These are phyloP conservation scores for Zangia roseola DNA, from an alignment of 768 basidiomycete species.

Conservation along the genomic window DNA sequence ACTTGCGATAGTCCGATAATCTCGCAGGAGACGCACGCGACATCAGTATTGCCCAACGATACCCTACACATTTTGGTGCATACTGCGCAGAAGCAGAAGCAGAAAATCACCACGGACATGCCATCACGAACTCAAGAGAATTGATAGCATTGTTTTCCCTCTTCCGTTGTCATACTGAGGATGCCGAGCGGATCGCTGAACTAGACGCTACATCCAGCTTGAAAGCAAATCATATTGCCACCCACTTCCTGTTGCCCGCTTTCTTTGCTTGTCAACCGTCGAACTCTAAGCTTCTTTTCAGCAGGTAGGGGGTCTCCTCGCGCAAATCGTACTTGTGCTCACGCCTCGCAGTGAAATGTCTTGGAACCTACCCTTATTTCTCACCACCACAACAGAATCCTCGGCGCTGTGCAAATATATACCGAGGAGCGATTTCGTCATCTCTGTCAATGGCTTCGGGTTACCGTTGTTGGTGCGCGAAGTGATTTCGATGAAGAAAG, in stretches of 20 bases:
- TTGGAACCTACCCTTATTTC: conserved; percentile 2
- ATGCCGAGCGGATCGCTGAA: neutral
- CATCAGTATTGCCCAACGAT: no score
- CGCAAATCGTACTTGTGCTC: no score
- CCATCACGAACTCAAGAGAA: neutral
- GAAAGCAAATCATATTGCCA: neutral
- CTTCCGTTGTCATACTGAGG: neutral
- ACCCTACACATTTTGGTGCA: no score
- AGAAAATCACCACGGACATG: no score
- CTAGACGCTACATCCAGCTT: neutral
- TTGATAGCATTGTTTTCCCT: neutral
- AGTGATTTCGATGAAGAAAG: neutral
- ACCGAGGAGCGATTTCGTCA: neutral
- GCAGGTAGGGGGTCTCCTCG: no score
- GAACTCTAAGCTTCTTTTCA: no score
- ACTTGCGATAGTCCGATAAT: no score
- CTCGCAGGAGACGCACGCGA: no score
- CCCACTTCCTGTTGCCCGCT: neutral
- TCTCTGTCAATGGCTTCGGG: no score
- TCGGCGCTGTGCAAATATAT: neutral
- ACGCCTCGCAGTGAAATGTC: neutral
- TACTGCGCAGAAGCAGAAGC: no score
- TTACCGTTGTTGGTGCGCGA: neutral
- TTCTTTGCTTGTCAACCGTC: neutral
- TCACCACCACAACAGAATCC: neutral